Evolutionary conservation across 306 rosid genomes (phyloP), one percentile per base, ranked within the genome.

Genomic region (Glycine tomentella): DNA sequence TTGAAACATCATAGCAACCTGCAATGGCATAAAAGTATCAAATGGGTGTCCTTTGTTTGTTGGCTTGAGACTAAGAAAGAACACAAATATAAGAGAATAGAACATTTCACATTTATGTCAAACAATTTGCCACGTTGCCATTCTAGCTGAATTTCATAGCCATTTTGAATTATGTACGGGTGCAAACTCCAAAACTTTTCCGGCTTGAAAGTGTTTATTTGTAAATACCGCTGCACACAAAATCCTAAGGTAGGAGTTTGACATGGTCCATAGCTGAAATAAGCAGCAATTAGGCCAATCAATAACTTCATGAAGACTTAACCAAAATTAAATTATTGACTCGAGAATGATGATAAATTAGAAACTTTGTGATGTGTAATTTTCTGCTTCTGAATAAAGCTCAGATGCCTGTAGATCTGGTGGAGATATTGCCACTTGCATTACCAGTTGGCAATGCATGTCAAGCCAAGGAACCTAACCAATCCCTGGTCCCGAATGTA

Each of bases 231-330:
- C 87, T 91, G 97, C 82, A 95, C 99, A 31, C 99, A 95, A 85
- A 95, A 95, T 79, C 99, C 99, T 63, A 95, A 87, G 46, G 99
- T 92, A 20, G 99, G 99, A 88, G 99, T 93, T 86, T 95, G 99
- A 83, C 99, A 95, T 11, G 99, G 99, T 68, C 99, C 99, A 79
- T 95, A 95, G 77, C 99, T 95, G 97, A 88, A 91, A 90, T 64
- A 82, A 57, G 81, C 66, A 82, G 71, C 58, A 83, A 76, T 48
- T 50, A 75, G 72, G 64, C 56, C 65, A 78, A 76, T 86, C 78
- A 83, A 81, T 61, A 34, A 76, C 83, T 77, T 58, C 38, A 76
- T 72, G 40, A 58, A 85, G 71, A 80, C 52, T 61, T 77, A 78
- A 49, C 63, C 45, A 42, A 72, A 76, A 76, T 14, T 62, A 69